Evolutionary conservation across 257 asterid genomes (phyloP).

Genomic region (Capsicum chinense): DNA sequence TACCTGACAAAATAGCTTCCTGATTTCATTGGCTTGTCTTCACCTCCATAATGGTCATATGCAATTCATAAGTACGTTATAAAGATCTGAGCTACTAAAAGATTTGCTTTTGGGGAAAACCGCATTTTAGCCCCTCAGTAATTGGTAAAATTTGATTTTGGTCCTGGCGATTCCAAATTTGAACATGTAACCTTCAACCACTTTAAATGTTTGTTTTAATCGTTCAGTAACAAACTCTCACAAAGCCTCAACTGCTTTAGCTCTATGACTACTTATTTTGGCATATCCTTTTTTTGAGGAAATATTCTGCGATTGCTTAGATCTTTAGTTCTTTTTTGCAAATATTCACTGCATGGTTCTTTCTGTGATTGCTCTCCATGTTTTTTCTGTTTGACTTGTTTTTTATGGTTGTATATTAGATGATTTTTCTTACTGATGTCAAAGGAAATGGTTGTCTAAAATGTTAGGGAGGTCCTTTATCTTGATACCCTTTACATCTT

Average conservation of each 20-base stretch:
- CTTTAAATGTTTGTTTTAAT: neutral
- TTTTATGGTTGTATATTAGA: slow-evolving; percentile 12
- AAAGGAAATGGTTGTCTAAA: neutral
- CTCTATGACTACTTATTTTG: neutral
- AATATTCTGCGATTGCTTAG: slow-evolving; percentile 1
- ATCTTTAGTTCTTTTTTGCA: neutral
- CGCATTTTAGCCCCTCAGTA: neutral
- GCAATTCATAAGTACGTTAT: neutral
- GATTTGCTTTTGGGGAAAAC: neutral
- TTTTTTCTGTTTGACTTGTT: neutral
- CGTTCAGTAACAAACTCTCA: neutral
- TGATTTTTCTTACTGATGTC: neutral
- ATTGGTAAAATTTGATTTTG: neutral
- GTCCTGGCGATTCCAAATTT: neutral
- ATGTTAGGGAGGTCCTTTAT: neutral
- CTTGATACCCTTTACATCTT: neutral
- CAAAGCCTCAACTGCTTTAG: neutral
- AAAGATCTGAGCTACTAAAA: neutral
- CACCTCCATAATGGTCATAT: slow-evolving; percentile 1
- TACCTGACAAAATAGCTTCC: neutral
- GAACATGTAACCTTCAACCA: neutral
- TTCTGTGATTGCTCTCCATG: neutral
- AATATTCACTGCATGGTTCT: neutral
- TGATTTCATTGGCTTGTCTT: neutral
- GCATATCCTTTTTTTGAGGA: slow-evolving; percentile 9